These are phyloP conservation scores for Escovopsis sp. DNA, from an alignment of 2,329 filamentous ascomycete species.

Conservation along the genomic window DNA sequence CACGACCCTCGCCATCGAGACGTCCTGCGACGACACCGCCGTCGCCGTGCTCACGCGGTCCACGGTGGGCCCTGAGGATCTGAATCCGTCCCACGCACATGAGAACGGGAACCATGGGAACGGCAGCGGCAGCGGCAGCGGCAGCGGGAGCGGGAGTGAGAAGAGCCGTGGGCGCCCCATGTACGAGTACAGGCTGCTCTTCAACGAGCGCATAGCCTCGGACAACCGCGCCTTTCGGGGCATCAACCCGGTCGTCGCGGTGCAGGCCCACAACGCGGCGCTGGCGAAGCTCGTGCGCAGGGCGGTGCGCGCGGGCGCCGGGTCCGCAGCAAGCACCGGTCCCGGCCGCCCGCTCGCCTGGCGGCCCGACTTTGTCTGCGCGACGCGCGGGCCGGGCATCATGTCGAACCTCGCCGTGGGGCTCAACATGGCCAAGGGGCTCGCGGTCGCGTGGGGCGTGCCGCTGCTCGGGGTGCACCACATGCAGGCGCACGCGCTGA, in stretches of 20 bases:
- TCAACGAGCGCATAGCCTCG: conserved; percentile 69
- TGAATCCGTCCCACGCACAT: too few relatives aligned
- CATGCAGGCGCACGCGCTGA: conserved; percentile 94
- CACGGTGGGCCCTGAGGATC: too few relatives aligned
- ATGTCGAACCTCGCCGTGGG: conserved; percentile 62
- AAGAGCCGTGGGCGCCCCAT: too few relatives aligned
- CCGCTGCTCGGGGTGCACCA: conserved; percentile 83
- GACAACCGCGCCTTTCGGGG: conserved; percentile 63
- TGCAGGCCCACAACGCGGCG: conserved; percentile 58
- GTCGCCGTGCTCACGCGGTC: conserved; percentile 62
- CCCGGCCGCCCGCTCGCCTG: too few relatives aligned
- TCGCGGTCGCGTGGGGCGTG: conserved; percentile 69
- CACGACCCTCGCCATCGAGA: conserved; percentile 60
- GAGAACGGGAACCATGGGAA: too few relatives aligned
- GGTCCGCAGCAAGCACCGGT: too few relatives aligned
- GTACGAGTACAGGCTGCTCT: conserved; percentile 39
- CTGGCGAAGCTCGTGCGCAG: conserved; percentile 54
- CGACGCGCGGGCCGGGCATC: conserved; percentile 87
- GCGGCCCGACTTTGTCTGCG: conserved; percentile 67
- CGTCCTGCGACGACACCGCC: conserved; percentile 85
- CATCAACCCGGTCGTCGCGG: conserved; percentile 64
- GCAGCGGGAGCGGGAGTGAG: too few relatives aligned
- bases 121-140: too few relatives aligned
- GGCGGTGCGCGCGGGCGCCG: conserved; percentile 43
- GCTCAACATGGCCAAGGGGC: conserved; percentile 71